Percentiles rank a stretch among this genome's conserved stretches.
phyloP scores from a whole-genome alignment of 169 alveolate species.

The Plasmodium chabaudi region DNA sequence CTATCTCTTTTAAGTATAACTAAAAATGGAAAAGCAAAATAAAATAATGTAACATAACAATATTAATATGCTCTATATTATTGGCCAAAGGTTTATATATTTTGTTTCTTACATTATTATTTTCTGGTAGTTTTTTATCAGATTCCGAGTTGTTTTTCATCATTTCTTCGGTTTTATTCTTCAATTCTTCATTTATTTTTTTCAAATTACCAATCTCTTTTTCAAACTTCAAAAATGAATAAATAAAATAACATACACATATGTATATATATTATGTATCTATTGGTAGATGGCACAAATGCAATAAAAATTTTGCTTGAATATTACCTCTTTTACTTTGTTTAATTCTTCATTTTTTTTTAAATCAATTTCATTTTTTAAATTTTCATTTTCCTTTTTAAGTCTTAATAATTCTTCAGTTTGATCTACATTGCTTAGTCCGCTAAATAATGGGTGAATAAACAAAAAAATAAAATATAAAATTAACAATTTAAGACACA shows the following conservation, averaged over 20 bases:
- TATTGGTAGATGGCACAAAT: not conserved
- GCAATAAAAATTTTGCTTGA: not conserved
- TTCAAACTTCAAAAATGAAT: conserved; percentile 36
- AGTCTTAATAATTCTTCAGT: conserved; percentile 72
- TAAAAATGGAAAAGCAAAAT: conserved; percentile 19
- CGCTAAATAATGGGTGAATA: conserved; percentile 12
- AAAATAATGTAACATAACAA: conserved; percentile 16
- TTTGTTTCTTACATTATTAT: conserved; percentile 38
- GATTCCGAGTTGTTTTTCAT: conserved; percentile 9
- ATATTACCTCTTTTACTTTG: conserved; percentile 39
- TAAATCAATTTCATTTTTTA: conserved; percentile 27
- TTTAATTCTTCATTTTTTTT: conserved; percentile 28
- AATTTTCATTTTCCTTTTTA: conserved; percentile 73
- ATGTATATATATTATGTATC: not conserved
- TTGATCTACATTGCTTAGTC: conserved; percentile 68
- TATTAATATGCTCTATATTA: too few species aligned
- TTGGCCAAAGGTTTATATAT: not conserved
- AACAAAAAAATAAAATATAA: conserved; percentile 5
- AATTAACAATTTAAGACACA: conserved; percentile 3
- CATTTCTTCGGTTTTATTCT: conserved; percentile 31
- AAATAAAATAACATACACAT: not conserved
- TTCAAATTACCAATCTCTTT: conserved; percentile 52
- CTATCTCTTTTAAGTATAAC: conserved; percentile 47
- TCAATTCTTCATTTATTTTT: conserved; percentile 49
- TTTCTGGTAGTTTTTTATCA: conserved; percentile 26